phyloP scores from a whole-genome alignment of 305 asterid species.

The Solanum hybrid region DNA sequence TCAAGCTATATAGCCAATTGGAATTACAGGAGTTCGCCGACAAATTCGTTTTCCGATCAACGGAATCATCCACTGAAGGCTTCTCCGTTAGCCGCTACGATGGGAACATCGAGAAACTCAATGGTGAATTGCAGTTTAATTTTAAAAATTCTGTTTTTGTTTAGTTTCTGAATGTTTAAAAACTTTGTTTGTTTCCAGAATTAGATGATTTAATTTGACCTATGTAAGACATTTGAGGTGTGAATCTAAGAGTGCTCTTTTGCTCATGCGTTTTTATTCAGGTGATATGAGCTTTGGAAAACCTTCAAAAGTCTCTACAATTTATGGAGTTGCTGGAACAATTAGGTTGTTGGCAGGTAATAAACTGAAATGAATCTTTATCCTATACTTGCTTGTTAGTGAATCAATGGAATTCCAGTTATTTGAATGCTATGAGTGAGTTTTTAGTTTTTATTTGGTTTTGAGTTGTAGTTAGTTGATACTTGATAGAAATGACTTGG shows the following conservation, averaged over 20 bases:
- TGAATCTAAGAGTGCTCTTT: background rate
- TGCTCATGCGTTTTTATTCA: slow-evolving; percentile 8
- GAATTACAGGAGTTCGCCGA: slow-evolving; percentile 59
- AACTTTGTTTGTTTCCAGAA: background rate
- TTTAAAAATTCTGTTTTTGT: background rate
- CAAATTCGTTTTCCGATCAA: slow-evolving; percentile 50
- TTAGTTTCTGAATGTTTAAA: background rate
- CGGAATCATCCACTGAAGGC: slow-evolving; percentile 63
- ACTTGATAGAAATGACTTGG: background rate
- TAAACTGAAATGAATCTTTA: background rate
- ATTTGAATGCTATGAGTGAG: background rate
- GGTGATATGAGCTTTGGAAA: slow-evolving; percentile 47
- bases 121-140: slow-evolving; percentile 12
- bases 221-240: background rate
- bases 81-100: slow-evolving; percentile 67
- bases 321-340: slow-evolving; percentile 90
- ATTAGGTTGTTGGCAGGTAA: slow-evolving; percentile 91
- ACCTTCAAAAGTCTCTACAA: slow-evolving; percentile 50
- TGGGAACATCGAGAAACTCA: slow-evolving; percentile 35
- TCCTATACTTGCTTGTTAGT: background rate
- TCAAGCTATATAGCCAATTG: slow-evolving; percentile 64
- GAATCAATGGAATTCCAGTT: background rate
- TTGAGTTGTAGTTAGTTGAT: background rate
- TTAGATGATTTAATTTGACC: background rate
- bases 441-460: background rate